These are phyloP conservation scores for Anisodus tanguticus DNA, from an alignment of 257 asterid species.

Conservation along the genomic window DNA sequence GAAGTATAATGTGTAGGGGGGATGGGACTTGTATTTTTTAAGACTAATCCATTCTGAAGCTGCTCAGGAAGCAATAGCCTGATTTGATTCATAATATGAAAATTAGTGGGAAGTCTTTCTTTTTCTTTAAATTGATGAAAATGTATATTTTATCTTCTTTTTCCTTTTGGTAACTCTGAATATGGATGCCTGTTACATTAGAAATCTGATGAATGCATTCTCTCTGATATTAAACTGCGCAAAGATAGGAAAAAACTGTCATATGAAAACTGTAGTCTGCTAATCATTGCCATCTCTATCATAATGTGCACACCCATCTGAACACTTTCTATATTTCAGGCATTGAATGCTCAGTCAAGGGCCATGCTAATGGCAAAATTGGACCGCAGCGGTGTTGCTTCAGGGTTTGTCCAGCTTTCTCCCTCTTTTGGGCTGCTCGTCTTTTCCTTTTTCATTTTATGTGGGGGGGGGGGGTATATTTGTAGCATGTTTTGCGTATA, in stretches of 20 bases:
- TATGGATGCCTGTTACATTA: background rate
- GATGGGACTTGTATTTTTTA: background rate
- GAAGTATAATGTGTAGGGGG: constrained; percentile 12
- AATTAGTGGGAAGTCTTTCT: background rate
- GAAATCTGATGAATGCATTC: background rate
- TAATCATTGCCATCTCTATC: background rate
- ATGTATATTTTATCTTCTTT: background rate
- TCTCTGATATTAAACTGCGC: background rate
- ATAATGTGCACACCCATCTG: background rate
- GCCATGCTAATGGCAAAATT: constrained; percentile 94
- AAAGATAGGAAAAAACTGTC: background rate
- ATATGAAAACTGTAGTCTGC: background rate
- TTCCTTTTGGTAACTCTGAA: background rate
- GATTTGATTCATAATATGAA: background rate
- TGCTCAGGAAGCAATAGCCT: background rate
- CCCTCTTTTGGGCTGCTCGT: background rate
- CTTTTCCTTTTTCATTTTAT: background rate
- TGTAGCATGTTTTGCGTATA: background rate
- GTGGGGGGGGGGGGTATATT: background rate
- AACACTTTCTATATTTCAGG: constrained; percentile 46
- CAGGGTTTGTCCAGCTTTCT: constrained; percentile 54
- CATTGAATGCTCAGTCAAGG: constrained; percentile 95
- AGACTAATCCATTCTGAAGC: constrained; percentile 7
- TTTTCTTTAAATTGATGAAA: background rate
- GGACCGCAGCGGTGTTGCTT: constrained; percentile 89